phyloP scores from a whole-genome alignment of 1,139 yeast genomes.

The Taphrina communis region DNA sequence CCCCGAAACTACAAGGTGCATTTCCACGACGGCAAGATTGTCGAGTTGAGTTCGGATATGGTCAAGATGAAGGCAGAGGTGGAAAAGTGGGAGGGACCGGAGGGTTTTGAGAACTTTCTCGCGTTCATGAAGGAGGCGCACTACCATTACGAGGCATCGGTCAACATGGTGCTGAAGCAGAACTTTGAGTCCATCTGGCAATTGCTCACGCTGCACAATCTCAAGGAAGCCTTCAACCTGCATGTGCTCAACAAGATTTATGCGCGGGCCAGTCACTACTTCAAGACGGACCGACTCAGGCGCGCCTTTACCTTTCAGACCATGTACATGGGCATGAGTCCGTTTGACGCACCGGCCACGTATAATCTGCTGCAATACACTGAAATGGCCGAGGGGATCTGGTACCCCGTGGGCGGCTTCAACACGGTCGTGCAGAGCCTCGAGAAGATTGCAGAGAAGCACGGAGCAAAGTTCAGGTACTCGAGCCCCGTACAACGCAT shows the following conservation, averaged over 20 bases:
- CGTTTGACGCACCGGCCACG: constrained; percentile 42
- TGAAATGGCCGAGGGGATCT: constrained; percentile 41
- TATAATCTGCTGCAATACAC: constrained; percentile 41
- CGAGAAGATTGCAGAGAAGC: constrained; percentile 39
- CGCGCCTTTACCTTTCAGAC: constrained; percentile 41
- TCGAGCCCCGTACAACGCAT: constrained; percentile 36
- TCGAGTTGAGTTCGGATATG: constrained; percentile 37
- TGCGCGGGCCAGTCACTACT: constrained; percentile 36
- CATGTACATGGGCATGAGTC: constrained; percentile 42
- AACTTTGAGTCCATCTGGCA: constrained; percentile 40
- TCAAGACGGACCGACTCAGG: constrained; percentile 38
- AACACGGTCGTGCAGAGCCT: constrained; percentile 35
- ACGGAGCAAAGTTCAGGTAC: constrained; percentile 36
- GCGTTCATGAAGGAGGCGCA: constrained; percentile 42
- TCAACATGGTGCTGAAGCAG: constrained; percentile 37
- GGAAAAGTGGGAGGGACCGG: constrained; percentile 40
- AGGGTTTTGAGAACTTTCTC: constrained; percentile 35
- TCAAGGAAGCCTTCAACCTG: constrained; percentile 25
- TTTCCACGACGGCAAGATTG: constrained; percentile 40
- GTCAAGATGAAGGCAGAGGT: constrained; percentile 41
- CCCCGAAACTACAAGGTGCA: constrained; percentile 38
- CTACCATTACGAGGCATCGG: constrained; percentile 39
- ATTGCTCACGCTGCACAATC: constrained; percentile 32
- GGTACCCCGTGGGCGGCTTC: constrained; percentile 42
- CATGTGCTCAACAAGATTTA: constrained; percentile 40